phyloP scores from a whole-genome alignment of 1,284 basidiomycete species.

The Sporisorium exsertum region DNA sequence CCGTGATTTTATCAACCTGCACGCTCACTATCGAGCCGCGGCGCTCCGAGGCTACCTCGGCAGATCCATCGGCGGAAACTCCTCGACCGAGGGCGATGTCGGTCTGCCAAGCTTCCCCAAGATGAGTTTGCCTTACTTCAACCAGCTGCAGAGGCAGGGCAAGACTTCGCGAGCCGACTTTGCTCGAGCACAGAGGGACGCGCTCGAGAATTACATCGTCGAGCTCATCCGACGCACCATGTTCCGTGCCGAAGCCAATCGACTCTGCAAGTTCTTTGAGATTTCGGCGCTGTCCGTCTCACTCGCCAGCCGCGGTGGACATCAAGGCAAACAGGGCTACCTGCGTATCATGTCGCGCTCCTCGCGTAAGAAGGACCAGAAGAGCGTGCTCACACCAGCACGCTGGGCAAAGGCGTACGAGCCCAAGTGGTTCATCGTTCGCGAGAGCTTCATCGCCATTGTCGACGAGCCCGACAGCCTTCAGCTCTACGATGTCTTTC shows the following conservation, averaged over 20 bases:
- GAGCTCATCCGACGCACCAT: slow-evolving; percentile 83
- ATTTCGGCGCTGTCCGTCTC: slow-evolving; percentile 87
- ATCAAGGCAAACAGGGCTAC: slow-evolving; percentile 84
- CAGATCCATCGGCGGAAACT: slow-evolving; percentile 46
- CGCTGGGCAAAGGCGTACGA: slow-evolving; percentile 77
- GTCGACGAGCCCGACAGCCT: slow-evolving; percentile 81
- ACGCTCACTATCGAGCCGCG: slow-evolving; percentile 89
- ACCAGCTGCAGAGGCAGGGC: slow-evolving; percentile 73
- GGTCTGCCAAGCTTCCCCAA: slow-evolving; percentile 91
- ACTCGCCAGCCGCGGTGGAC: slow-evolving; percentile 84
- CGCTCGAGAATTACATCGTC: slow-evolving; percentile 88
- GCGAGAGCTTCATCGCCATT: slow-evolving; percentile 91
- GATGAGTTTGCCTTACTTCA: slow-evolving; percentile 87
- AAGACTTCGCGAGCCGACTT: slow-evolving; percentile 76
- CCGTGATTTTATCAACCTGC: slow-evolving; percentile 89
- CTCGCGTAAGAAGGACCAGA: slow-evolving; percentile 72
- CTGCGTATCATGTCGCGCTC: slow-evolving; percentile 73
- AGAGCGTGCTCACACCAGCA: slow-evolving; percentile 70
- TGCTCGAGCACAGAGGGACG: slow-evolving; percentile 81
- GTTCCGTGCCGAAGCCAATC: slow-evolving; percentile 94
- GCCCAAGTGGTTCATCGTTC: slow-evolving; percentile 90
- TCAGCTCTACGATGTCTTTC: slow-evolving; percentile 90
- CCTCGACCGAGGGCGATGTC: slow-evolving; percentile 70
- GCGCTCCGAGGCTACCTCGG: slow-evolving; percentile 63
- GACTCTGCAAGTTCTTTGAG: slow-evolving; percentile 93